A percentile compares a stretch with the other conserved stretches of the same genome.
Evolutionary conservation across 371 early-diverging fungal genomes (phyloP).

Genomic region (Saksenaea oblongispora): DNA sequence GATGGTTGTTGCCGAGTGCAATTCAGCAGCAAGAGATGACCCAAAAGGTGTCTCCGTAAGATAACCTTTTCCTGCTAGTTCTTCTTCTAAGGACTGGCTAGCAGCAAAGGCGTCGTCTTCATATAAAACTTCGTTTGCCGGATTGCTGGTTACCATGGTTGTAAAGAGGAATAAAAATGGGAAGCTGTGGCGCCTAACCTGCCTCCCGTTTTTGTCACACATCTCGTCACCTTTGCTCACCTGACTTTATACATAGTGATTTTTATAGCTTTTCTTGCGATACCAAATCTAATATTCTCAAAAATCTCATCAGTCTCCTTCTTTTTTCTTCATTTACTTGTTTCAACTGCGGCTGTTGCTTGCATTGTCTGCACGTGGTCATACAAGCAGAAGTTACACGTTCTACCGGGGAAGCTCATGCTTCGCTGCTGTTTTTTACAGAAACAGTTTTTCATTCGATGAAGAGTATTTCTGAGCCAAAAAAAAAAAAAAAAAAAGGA

Average conservation of each 20-base stretch:
- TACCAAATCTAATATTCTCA: background rate
- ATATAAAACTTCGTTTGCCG: background rate
- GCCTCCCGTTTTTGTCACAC: slow-evolving; percentile 3
- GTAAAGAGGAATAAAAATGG: background rate
- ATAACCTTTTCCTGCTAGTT: slow-evolving; percentile 10
- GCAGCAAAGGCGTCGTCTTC: slow-evolving; percentile 14
- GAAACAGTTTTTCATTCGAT: too few species aligned
- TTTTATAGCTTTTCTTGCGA: background rate
- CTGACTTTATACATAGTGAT: background rate
- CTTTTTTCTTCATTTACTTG: too few species aligned
- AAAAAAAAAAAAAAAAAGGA: too few species aligned
- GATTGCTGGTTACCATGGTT: slow-evolving; percentile 7
- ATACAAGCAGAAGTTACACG: too few species aligned
- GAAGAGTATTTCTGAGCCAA: too few species aligned
- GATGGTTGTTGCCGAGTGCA: slow-evolving; percentile 5
- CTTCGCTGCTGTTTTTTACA: too few species aligned
- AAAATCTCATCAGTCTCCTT: too few species aligned
- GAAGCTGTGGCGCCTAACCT: background rate
- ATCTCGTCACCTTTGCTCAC: background rate
- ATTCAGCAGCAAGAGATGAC: slow-evolving; percentile 11
- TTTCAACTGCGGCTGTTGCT: too few species aligned
- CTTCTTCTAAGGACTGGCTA: slow-evolving; percentile 9
- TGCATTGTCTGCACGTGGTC: too few species aligned
- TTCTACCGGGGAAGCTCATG: too few species aligned
- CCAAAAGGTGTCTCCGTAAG: slow-evolving; percentile 7